A percentile compares a stretch with the other conserved stretches of the same genome.
Evolutionary conservation across 176 grass and related monocot species (phyloP).

Genomic region (Rhipidocladum racemiflorum): DNA sequence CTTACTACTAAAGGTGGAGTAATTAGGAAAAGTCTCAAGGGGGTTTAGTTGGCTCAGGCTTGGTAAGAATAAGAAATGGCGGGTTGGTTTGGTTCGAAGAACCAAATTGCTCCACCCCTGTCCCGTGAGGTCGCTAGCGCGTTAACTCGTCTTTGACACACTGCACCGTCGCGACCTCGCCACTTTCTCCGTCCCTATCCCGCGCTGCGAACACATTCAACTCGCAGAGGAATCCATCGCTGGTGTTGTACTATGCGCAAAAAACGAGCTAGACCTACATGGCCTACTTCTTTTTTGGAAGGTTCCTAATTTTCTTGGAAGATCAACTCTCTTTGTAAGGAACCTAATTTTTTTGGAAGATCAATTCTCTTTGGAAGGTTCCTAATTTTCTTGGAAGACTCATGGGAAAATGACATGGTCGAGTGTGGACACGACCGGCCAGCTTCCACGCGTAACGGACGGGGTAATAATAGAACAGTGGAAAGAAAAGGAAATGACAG

Average conservation of each 20-base stretch:
- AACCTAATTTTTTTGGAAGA: not conserved
- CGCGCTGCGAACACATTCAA: constrained; percentile 13
- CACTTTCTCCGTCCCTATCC: not conserved
- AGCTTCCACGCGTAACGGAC: constrained; percentile 18
- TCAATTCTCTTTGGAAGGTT: too few relatives aligned
- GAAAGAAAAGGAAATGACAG: not conserved
- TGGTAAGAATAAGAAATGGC: constrained; percentile 17
- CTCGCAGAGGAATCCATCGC: not conserved
- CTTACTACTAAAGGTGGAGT: not conserved
- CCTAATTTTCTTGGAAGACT: not conserved
- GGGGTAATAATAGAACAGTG: not conserved
- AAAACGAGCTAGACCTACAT: not conserved
- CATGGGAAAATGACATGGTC: not conserved
- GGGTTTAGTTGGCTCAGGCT: constrained; percentile 37
- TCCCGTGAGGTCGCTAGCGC: constrained; percentile 34
- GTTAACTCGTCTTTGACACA: constrained; percentile 38
- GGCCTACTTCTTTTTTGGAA: not conserved
- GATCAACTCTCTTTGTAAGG: too few relatives aligned
- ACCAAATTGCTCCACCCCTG: constrained; percentile 20
- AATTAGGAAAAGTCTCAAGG: not conserved
- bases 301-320: not conserved
- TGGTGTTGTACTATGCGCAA: not conserved
- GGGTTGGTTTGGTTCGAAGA: constrained; percentile 58
- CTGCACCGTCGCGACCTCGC: not conserved
- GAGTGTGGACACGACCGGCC: not conserved